Percentiles rank a stretch among this genome's conserved stretches.
phyloP scores from a whole-genome alignment of 2,329 filamentous ascomycete genomes.

The Talaromyces sp. region DNA sequence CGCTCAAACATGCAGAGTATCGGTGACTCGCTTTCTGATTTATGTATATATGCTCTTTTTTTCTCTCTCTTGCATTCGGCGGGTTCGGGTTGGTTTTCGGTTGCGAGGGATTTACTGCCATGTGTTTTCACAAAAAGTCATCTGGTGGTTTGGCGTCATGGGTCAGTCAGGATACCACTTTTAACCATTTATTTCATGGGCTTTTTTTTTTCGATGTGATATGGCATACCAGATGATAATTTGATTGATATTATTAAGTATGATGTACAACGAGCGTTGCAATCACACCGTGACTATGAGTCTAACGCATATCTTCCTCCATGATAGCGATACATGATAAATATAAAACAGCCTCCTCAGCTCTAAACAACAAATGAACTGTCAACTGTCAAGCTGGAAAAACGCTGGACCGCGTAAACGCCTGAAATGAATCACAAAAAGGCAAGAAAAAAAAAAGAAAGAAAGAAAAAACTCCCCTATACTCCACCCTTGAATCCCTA shows the following conservation, averaged over 20 bases:
- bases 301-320: not conserved
- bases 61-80: not conserved
- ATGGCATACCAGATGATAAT: not conserved
- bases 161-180: not conserved
- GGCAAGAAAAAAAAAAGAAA: no score
- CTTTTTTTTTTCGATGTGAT: not conserved
- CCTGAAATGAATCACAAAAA: not conserved
- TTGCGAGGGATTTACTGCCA: not conserved
- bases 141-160: not conserved
- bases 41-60: not conserved
- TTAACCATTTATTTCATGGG: not conserved
- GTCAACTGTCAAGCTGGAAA: not conserved
- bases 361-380: not conserved
- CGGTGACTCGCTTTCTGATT: not conserved
- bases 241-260: not conserved
- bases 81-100: not conserved
- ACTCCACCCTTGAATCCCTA: not conserved
- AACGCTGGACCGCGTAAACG: not conserved
- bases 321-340: not conserved
- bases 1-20: constrained; percentile 25
- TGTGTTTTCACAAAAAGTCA: not conserved
- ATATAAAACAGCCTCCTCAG: not conserved
- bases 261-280: not conserved
- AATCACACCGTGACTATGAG: not conserved
- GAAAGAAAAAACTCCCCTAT: not conserved